Base-by-base conservation (phyloP, 148 eudicot species). In the Suaeda aralocaspica region DNA sequence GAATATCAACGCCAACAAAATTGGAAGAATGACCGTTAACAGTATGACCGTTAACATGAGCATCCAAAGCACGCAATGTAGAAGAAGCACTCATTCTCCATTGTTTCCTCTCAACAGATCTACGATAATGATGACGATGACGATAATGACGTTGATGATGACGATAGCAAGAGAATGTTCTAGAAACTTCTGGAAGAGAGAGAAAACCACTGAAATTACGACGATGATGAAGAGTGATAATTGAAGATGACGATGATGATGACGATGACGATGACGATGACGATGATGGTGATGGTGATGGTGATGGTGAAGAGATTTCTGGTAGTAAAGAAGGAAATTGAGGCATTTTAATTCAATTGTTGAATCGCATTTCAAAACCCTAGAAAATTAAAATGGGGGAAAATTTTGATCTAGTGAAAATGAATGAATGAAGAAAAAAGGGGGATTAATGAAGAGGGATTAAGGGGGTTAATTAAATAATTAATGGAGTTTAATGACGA, bases 1-100 rank as follows among this genome's bases (percentile, higher is more conserved):
- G 98, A 59, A 92, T 86, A 65, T 90, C 94, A 10, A 88, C 82
- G 25, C 82, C 78, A 9, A 72, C 82, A 22, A 60, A 50, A 67
- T 59, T 59, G 34, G 79, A 70, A 46, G 36, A 9, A 74, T 69
- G 80, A 5, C 78, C 85, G 70, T 73, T 82, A 59, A 76, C 78
- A 77, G n/a, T 14, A 74, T 69, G 80, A 5, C 78, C 85, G 70
- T 73, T 82, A 59, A 76, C 78, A 77, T 63, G 71, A 52, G 74
- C 62, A 41, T 82, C 82, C 64, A 76, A 72, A 66, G 58, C 70
- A 9, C 85, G 73, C 67, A 76, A 48, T 59, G 85, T 66, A 24
- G 75, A 73, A 21, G 74, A 80, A 61, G 78, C 82, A 76, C 30
- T 31, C 15, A 30, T 67, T 52, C 74, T 41, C 62, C 72, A 68